These are phyloP conservation scores for Bauhinia variegata DNA, from an alignment of 306 rosid species.

Conservation along the genomic window DNA sequence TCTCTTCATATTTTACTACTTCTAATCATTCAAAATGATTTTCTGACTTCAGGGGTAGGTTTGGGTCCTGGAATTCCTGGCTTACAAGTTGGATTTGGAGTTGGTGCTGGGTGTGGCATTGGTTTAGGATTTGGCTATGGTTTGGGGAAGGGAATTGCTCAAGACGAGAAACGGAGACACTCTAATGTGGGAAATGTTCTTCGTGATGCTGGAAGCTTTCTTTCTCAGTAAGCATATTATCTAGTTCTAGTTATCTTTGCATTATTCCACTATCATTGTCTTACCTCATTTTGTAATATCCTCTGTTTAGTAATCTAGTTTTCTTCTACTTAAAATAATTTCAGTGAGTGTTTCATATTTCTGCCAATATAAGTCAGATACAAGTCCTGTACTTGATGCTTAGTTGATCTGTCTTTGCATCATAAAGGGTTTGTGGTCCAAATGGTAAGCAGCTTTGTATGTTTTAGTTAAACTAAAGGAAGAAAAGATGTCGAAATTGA, in stretches of 20 bases:
- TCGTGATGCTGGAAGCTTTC: slow-evolving; percentile 35
- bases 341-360: too few species aligned
- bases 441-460: too few species aligned
- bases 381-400: slow-evolving; percentile 12
- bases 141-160: slow-evolving; percentile 84
- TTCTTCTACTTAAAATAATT: too few species aligned
- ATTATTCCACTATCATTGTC: slow-evolving; percentile 3
- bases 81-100: slow-evolving; percentile 72
- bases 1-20: too few species aligned
- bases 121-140: slow-evolving; percentile 95
- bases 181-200: slow-evolving; percentile 71
- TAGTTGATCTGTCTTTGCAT: too few species aligned
- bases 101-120: slow-evolving; percentile 92
- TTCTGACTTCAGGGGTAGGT: slow-evolving; percentile 67
- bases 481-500: too few species aligned
- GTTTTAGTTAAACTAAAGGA: too few species aligned
- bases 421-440: too few species aligned
- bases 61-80: slow-evolving; percentile 94
- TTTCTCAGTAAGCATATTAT: slow-evolving; percentile 70
- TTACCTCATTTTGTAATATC: slow-evolving; percentile 30
- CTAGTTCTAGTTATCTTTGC: slow-evolving; percentile 1
- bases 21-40: too few species aligned
- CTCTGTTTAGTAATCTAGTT: too few species aligned
- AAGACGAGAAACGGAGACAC: slow-evolving; percentile 63
- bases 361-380: slow-evolving; percentile 15